Percentiles rank a stretch among this genome's conserved stretches.
phyloP scores from a whole-genome alignment of 192 early-diverging fungal species.

The Gigaspora rosea region DNA sequence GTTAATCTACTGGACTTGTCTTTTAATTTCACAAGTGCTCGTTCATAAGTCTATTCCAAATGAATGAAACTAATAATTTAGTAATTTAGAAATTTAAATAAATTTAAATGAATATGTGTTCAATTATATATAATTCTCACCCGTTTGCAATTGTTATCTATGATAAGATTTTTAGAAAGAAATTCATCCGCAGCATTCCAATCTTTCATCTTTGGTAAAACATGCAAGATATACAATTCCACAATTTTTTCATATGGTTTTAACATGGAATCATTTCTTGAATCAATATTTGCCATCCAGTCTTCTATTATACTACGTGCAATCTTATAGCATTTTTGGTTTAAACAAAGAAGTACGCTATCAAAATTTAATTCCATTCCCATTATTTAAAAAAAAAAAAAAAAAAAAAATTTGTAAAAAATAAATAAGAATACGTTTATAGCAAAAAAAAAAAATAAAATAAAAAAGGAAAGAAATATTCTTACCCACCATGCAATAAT shows the following conservation, averaged over 20 bases:
- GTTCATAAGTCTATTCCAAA: conserved; percentile 9
- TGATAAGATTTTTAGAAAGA: conserved; percentile 39
- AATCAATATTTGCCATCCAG: conserved; percentile 11
- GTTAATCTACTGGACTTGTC: background rate
- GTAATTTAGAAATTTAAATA: background rate
- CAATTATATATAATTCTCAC: conserved; percentile 24
- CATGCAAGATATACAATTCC: conserved; percentile 45
- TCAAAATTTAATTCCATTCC: background rate
- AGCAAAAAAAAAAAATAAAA: background rate
- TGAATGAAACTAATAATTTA: background rate
- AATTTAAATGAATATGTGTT: too few relatives aligned
- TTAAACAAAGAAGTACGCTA: conserved; percentile 28
- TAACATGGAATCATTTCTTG: conserved; percentile 40
- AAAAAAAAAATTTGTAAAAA: background rate
- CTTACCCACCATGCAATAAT: conserved; percentile 43
- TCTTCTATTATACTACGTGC: conserved; percentile 23
- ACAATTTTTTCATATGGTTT: conserved; percentile 46
- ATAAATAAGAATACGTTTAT: background rate
- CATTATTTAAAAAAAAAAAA: background rate
- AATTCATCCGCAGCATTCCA: conserved; percentile 43
- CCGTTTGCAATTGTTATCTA: conserved; percentile 40
- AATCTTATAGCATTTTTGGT: conserved; percentile 4
- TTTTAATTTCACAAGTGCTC: conserved; percentile 20
- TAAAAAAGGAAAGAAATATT: background rate
- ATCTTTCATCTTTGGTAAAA: conserved; percentile 43